These are phyloP conservation scores for Suhomyces maxii DNA, from an alignment of 1,139 yeast genomes.

Conservation along the genomic window DNA sequence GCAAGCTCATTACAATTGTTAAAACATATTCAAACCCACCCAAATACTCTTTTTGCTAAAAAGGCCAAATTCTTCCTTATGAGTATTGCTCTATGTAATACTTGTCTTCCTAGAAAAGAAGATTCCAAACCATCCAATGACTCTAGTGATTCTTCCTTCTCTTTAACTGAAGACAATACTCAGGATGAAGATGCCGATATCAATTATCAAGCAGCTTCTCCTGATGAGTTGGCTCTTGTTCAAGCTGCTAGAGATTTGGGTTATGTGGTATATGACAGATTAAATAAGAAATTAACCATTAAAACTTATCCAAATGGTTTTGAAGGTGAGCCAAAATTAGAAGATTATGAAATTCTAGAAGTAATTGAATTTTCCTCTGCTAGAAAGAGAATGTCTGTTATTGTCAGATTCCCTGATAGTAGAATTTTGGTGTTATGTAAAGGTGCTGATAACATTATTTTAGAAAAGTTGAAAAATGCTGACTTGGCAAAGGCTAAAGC, in stretches of 20 bases:
- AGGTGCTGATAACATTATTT: constrained; percentile 93
- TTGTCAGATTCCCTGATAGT: constrained; percentile 78
- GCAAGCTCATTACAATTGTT: constrained; percentile 55
- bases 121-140: not conserved
- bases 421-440: constrained; percentile 79
- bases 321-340: constrained; percentile 59
- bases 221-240: constrained; percentile 92
- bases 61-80: constrained; percentile 77
- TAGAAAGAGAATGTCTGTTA: constrained; percentile 92
- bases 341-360: constrained; percentile 72
- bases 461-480: constrained; percentile 65
- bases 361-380: constrained; percentile 82
- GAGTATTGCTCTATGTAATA: constrained; percentile 83
- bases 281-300: constrained; percentile 57
- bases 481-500: constrained; percentile 64
- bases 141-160: constrained; percentile 6
- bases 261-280: constrained; percentile 71
- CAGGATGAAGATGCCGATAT: constrained; percentile 48
- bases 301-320: constrained; percentile 85
- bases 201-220: constrained; percentile 89
- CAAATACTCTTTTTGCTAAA: constrained; percentile 67
- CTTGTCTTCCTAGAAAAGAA: constrained; percentile 69
- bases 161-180: constrained; percentile 15
- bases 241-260: constrained; percentile 96
- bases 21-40: constrained; percentile 67